Evolutionary conservation across 2,329 filamentous ascomycete species (phyloP).

Genomic region (Aspergillus sp.): DNA sequence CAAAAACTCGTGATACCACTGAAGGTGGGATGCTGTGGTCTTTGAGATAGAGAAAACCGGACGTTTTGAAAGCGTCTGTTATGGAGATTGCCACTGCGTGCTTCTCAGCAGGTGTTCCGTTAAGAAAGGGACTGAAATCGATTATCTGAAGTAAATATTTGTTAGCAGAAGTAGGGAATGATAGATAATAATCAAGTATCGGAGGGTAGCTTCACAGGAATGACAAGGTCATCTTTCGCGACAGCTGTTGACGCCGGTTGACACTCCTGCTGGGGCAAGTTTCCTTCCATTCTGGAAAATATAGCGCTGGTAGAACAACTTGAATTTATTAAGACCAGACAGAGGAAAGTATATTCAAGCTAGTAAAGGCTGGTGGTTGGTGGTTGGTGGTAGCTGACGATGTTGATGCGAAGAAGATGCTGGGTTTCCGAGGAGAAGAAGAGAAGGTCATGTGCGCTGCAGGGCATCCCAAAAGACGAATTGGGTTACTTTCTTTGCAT

Average conservation of each 20-base stretch:
- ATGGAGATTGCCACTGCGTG: slow-evolving; percentile 65
- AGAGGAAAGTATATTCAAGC: no score
- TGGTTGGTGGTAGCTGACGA: no score
- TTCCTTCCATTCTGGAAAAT: slow-evolving; percentile 10
- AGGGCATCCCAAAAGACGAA: no score
- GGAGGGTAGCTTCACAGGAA: slow-evolving; percentile 28
- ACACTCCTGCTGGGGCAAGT: slow-evolving; percentile 13
- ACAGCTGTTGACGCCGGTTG: slow-evolving; percentile 28
- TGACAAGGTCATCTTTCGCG: slow-evolving; percentile 40
- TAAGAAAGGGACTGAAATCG: slow-evolving; percentile 70
- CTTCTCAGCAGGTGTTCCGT: slow-evolving; percentile 57
- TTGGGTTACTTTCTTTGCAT: no score
- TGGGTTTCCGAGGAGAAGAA: no score
- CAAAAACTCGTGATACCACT: slow-evolving; percentile 59
- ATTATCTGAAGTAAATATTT: slow-evolving; percentile 54
- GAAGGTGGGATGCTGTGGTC: slow-evolving; percentile 66
- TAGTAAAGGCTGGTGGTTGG: no score
- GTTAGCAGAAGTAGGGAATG: background rate
- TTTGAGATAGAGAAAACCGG: slow-evolving; percentile 85
- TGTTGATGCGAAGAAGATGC: no score
- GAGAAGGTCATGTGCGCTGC: no score
- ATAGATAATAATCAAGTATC: background rate
- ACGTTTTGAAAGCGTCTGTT: slow-evolving; percentile 73
- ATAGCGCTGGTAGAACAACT: background rate
- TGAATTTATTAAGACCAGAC: no score